These are phyloP conservation scores for Cyclaneusma minus DNA, from an alignment of 2,329 filamentous ascomycete species.

Conservation along the genomic window DNA sequence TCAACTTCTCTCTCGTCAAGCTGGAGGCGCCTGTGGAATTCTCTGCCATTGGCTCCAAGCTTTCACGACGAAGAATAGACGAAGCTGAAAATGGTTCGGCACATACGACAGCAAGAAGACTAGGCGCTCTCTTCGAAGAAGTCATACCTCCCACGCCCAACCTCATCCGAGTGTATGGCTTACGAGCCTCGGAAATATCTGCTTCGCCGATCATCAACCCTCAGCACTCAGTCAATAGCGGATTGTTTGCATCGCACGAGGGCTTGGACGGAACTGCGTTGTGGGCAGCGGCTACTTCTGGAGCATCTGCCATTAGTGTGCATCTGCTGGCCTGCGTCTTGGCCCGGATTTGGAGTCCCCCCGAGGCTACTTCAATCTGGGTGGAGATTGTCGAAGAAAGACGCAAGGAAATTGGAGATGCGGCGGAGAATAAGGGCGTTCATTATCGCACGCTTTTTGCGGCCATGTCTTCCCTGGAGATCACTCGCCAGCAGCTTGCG, in stretches of 20 bases:
- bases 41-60: slow-evolving; percentile 12
- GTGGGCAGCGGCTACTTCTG: slow-evolving; percentile 23
- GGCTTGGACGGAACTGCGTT: slow-evolving; percentile 20
- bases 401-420: no score
- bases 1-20: slow-evolving; percentile 27
- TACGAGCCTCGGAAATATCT: slow-evolving; percentile 7
- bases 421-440: no score
- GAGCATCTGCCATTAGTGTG: slow-evolving; percentile 12
- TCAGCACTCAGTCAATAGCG: slow-evolving; percentile 4
- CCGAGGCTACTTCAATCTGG: slow-evolving; percentile 17
- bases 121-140: slow-evolving; percentile 24
- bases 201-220: slow-evolving; percentile 1
- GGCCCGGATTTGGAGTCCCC: slow-evolving; percentile 11
- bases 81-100: slow-evolving; percentile 22
- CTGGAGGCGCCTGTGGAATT: slow-evolving; percentile 24
- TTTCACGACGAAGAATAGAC: slow-evolving; percentile 17
- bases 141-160: slow-evolving; percentile 14
- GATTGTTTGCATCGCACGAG: slow-evolving; percentile 10
- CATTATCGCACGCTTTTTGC: no score
- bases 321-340: slow-evolving; percentile 20
- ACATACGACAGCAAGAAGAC: slow-evolving; percentile 22
- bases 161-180: slow-evolving; percentile 9
- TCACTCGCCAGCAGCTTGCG: slow-evolving; percentile 15
- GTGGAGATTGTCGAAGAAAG: slow-evolving; percentile 12
- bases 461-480: slow-evolving; percentile 6